Evolutionary conservation across 352 stramenopile genomes (phyloP).

Genomic region (Globisporangium paroecandrum): DNA sequence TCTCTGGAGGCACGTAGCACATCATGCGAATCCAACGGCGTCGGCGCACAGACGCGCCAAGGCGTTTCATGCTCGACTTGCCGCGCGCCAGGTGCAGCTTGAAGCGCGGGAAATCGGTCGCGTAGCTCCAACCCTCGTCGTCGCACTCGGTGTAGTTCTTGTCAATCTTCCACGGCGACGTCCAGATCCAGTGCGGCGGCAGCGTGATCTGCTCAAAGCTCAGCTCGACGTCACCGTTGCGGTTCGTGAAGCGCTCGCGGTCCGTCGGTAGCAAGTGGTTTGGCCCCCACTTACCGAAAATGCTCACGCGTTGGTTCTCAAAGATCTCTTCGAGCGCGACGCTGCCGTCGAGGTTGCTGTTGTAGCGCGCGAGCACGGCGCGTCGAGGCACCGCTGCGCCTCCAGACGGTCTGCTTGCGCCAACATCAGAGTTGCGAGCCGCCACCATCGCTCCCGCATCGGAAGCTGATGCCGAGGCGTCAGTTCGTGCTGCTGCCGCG

Average conservation of each 20-base stretch:
- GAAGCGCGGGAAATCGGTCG: constrained; percentile 82
- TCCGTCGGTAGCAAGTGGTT: constrained; percentile 83
- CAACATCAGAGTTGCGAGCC: constrained; percentile 15
- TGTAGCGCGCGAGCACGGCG: constrained; percentile 48
- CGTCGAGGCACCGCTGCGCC: constrained; percentile 14
- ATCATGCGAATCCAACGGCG: constrained; percentile 87
- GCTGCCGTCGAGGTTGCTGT: constrained; percentile 67
- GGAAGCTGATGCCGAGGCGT: background rate
- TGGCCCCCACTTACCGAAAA: constrained; percentile 85
- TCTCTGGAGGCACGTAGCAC: constrained; percentile 62
- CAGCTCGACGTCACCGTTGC: constrained; percentile 70
- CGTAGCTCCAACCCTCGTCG: constrained; percentile 87
- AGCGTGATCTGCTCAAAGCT: constrained; percentile 76
- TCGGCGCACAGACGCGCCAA: constrained; percentile 67
- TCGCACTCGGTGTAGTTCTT: constrained; percentile 88
- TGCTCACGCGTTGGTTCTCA: constrained; percentile 84
- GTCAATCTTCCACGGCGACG: constrained; percentile 82
- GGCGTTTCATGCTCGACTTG: constrained; percentile 75
- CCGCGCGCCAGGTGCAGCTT: constrained; percentile 76
- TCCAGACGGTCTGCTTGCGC: constrained; percentile 15
- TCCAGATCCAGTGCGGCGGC: constrained; percentile 82
- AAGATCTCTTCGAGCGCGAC: constrained; percentile 86
- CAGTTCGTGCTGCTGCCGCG: background rate
- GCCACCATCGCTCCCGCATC: background rate
- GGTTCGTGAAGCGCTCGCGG: constrained; percentile 76